Evolutionary conservation across 2,329 filamentous ascomycete species (phyloP).

Genomic region (Teratosphaeria zuluensis): DNA sequence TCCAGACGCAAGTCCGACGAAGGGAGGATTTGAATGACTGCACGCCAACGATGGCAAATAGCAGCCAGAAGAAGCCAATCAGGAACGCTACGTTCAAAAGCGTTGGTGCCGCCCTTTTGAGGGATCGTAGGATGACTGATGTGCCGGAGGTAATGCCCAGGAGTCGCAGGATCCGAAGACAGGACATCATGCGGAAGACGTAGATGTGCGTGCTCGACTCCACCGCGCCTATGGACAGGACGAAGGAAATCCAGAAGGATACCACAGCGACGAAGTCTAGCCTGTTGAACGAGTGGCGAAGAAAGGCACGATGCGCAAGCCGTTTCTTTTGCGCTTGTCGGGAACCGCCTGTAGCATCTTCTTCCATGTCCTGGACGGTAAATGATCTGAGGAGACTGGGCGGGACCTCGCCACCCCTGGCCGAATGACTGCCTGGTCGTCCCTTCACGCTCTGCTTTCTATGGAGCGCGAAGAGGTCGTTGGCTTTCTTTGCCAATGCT

Average conservation of each 20-base stretch:
- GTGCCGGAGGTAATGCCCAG: slow-evolving; percentile 88
- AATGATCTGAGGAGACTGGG: slow-evolving; percentile 25
- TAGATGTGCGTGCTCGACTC: slow-evolving; percentile 66
- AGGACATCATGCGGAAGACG: slow-evolving; percentile 93
- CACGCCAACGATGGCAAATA: slow-evolving; percentile 93
- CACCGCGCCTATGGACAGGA: slow-evolving; percentile 58
- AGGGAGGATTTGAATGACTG: slow-evolving; percentile 68
- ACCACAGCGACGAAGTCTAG: slow-evolving; percentile 89
- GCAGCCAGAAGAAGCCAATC: slow-evolving; percentile 92
- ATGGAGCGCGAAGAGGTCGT: slow-evolving; percentile 71
- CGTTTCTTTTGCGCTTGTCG: slow-evolving; percentile 73
- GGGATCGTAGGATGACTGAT: slow-evolving; percentile 82
- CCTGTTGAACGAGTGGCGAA: slow-evolving; percentile 91
- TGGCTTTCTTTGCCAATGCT: slow-evolving; percentile 66
- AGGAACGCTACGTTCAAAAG: slow-evolving; percentile 89
- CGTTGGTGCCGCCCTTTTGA: slow-evolving; percentile 89
- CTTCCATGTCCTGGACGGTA: slow-evolving; percentile 29
- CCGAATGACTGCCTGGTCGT: background rate
- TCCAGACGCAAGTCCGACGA: slow-evolving; percentile 39
- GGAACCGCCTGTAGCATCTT: slow-evolving; percentile 42
- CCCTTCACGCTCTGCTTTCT: slow-evolving; percentile 57
- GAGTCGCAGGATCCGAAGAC: slow-evolving; percentile 83
- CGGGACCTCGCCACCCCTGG: slow-evolving; percentile 7
- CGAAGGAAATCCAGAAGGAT: slow-evolving; percentile 89
- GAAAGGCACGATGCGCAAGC: slow-evolving; percentile 80